Conservation (phyloP, 345 rosid genomes). For the Arabis alpina region DNA sequence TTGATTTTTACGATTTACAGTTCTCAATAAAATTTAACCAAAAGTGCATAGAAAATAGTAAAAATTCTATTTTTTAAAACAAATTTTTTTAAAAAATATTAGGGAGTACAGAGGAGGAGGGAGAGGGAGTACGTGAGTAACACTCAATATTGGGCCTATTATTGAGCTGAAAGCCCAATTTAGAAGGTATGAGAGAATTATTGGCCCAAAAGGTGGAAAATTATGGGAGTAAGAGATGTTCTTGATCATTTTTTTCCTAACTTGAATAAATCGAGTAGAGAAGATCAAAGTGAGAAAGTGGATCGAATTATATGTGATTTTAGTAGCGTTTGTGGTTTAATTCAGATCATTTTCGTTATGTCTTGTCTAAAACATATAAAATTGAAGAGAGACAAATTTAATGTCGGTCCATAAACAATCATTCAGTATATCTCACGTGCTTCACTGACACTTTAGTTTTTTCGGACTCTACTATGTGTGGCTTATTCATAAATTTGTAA, state of each 20-base stretch:
- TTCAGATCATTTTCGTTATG: neutral
- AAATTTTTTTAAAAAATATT: too few species aligned
- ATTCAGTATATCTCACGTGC: constrained; percentile 1
- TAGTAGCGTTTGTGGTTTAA: neutral
- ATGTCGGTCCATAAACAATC: neutral
- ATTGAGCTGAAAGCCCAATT: too few species aligned
- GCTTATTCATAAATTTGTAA: neutral
- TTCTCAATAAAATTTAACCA: too few species aligned
- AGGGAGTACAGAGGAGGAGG: too few species aligned
- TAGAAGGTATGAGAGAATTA: too few species aligned
- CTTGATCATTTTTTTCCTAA: neutral
- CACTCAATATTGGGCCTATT: neutral
- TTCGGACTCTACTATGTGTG: neutral
- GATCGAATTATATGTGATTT: neutral
- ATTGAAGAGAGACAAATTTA: neutral
- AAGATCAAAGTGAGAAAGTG: neutral
- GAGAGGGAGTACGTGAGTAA: constrained; percentile 23
- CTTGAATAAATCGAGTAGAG: neutral
- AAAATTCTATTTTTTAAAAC: too few species aligned
- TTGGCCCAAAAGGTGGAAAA: too few species aligned
- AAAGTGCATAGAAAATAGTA: too few species aligned
- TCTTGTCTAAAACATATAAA: neutral
- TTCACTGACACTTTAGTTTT: neutral
- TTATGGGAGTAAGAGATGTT: neutral
- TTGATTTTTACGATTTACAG: too few species aligned